A percentile compares a stretch with the other conserved stretches of the same genome.
Evolutionary conservation across 176 grass and related monocot species (phyloP).

Genomic region (Hordeum vulgare): MorexV3_pseudomolecules_assembly NC_058518.1:354509433-354509932

Average conservation of each 20-base stretch:
- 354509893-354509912: constrained; percentile 4
- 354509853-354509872: not conserved
- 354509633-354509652: not conserved
- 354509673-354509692: too few species aligned
- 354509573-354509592: not conserved
- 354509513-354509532: not conserved
- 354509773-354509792: too few species aligned
- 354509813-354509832: too few species aligned
- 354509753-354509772: too few species aligned
- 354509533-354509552: not conserved
- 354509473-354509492: not conserved
- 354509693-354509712: too few species aligned
- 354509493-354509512: not conserved
- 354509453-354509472: not conserved
- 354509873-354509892: not conserved
- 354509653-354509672: not conserved
- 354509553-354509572: not conserved
- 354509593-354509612: not conserved
- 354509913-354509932: not conserved
- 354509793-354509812: too few species aligned
- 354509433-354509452: constrained; percentile 9
- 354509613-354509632: not conserved
- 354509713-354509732: too few species aligned
- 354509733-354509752: too few species aligned
- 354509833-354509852: too few species aligned